Conservation (phyloP, 345 rosid species). For the Rubroshorea leprosula region DNA sequence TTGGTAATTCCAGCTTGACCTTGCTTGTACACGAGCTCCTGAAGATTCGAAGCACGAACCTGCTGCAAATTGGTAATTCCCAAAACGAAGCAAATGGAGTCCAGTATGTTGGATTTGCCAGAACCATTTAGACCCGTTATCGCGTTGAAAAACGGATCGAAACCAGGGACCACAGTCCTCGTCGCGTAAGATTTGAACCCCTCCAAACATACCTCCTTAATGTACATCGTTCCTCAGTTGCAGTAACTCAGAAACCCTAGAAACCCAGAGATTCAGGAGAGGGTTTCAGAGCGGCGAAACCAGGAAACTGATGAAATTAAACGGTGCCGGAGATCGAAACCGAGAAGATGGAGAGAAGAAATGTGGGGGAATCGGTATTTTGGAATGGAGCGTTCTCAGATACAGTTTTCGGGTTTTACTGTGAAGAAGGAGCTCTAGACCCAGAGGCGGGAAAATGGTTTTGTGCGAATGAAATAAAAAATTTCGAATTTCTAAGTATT, state of each 20-base stretch:
- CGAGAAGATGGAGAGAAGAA: background rate
- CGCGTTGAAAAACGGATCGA: conserved; percentile 91
- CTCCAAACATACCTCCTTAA: conserved; percentile 87
- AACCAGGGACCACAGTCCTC: conserved; percentile 85
- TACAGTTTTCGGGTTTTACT: background rate
- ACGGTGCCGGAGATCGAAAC: conserved; percentile 12
- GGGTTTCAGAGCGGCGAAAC: conserved; percentile 19
- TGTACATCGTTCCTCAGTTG: conserved; percentile 36
- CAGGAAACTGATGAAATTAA: conserved; percentile 6
- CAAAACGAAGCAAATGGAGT: conserved; percentile 91
- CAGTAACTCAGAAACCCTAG: conserved; percentile 7
- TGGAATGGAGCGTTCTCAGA: background rate
- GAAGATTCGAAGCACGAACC: conserved; percentile 94
- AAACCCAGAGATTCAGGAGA: background rate
- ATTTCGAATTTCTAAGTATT: background rate
- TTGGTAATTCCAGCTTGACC: conserved; percentile 99
- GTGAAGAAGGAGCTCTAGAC: background rate
- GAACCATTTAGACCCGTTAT: conserved; percentile 96
- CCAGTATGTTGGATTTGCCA: conserved; percentile 98
- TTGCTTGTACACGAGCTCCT: conserved; percentile 98
- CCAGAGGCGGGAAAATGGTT: conserved; percentile 26
- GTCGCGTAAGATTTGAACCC: conserved; percentile 98
- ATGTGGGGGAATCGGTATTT: background rate
- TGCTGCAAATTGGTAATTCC: conserved; percentile 99
- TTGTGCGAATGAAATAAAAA: too few species aligned